Percentiles rank a stretch among this genome's conserved stretches.
phyloP scores from a whole-genome alignment of 164 flowering plant species.

The Protea cynaroides region DNA sequence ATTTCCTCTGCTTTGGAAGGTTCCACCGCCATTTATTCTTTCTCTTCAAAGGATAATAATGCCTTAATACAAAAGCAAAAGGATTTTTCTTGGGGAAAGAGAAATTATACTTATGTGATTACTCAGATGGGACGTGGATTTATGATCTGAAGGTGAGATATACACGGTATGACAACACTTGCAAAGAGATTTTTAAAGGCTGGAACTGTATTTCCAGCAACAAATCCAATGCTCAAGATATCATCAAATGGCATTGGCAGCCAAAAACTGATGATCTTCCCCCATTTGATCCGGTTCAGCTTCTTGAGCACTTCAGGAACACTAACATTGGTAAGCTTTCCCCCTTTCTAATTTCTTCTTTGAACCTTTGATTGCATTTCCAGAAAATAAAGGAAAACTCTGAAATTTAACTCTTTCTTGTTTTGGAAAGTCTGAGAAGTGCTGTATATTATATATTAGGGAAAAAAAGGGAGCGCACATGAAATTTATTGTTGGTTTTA shows the following conservation, averaged over 20 bases:
- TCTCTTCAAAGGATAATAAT: not conserved
- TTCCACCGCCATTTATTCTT: conserved; percentile 12
- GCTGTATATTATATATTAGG: too few relatives aligned
- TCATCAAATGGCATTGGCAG: conserved; percentile 77
- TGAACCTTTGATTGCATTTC: not conserved
- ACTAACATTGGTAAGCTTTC: conserved; percentile 60
- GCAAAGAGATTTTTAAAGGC: conserved; percentile 96
- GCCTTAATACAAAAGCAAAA: not conserved
- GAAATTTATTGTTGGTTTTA: too few relatives aligned
- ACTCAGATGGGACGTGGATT: conserved; percentile 77
- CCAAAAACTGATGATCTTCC: conserved; percentile 60
- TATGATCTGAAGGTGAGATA: conserved; percentile 39
- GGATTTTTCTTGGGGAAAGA: not conserved
- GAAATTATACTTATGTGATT: conserved; percentile 31
- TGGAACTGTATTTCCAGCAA: conserved; percentile 76
- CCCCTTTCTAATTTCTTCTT: not conserved
- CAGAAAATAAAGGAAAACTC: too few relatives aligned
- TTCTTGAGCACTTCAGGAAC: conserved; percentile 51
- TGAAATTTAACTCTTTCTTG: too few relatives aligned
- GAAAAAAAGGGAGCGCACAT: too few relatives aligned
- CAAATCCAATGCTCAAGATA: conserved; percentile 55
- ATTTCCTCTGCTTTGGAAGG: conserved; percentile 36
- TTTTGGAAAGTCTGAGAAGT: too few relatives aligned
- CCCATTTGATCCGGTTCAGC: conserved; percentile 56
- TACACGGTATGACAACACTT: conserved; percentile 52